Base-by-base conservation (phyloP, 2,329 filamentous ascomycete genomes). In the Aspergillus novoparasiticus region DNA sequence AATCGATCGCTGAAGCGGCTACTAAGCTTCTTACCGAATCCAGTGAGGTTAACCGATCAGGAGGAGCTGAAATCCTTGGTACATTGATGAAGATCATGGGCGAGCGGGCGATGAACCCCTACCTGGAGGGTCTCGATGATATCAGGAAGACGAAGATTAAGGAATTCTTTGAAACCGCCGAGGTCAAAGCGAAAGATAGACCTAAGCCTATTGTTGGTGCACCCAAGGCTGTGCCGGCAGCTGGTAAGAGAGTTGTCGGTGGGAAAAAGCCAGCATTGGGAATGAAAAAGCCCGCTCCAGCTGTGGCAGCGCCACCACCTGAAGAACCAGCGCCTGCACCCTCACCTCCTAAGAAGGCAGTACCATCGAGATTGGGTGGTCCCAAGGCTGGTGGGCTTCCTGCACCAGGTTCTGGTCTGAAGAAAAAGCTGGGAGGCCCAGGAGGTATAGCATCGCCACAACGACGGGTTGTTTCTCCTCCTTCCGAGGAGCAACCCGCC, bases 71-170 rank as follows among this genome's bases (percentile, higher is more conserved):
- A 77, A 89, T 95, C 39, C 83, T 99, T 3, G 95, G 96, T 67
- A 97, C 94, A 0, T 79, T 99, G 57, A 98, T 97, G 95, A 99
- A 98, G 81, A 98, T 99, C 60, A 92, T 98, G 81, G 94, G 95
- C 48, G 96, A 99, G 78, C 88, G 95, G 62, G 92, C 92, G 58
- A 99, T 99, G 95, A 93, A 91, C 50, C 90, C 92, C 10, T 91
- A 96, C 75, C 81, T 99, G 19, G 94, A 97, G 67, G 93, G 93
- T 3, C 83, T 99, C 3, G 95, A 99, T 74, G 95, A 99, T 28
- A 98, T 98, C 69, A 88, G 94, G 65, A 98, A 97, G 81, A 91
- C 85, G 66, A 99, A 97, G 78, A 91, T 98, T 76, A 97, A 96
- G 81, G 95, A 99, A 76, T 98, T 88, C 76, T 91, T 89, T 64